Percentiles rank a stretch among this genome's conserved stretches.
These are phyloP conservation scores for Botrytis deweyae DNA, from an alignment of 2,329 filamentous ascomycete genomes.

Conservation along the genomic window DNA sequence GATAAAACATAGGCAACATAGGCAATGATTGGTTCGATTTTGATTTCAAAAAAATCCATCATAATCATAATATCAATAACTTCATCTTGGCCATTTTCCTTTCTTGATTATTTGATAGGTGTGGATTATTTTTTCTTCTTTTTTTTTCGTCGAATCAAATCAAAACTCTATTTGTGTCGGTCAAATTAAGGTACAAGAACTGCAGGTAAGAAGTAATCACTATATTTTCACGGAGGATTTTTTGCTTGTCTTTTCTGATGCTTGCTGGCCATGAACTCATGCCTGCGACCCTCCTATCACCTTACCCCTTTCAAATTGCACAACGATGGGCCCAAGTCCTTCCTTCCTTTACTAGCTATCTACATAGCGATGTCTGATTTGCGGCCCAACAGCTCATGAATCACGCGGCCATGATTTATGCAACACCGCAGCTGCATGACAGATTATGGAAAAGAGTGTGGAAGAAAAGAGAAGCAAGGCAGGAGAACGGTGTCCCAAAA, in stretches of 20 bases:
- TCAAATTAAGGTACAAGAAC: slow-evolving; percentile 13
- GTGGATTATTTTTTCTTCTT: neutral
- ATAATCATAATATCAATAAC: neutral
- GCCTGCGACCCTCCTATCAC: neutral
- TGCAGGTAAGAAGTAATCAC: slow-evolving; percentile 2
- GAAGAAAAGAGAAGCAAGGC: slow-evolving; percentile 14
- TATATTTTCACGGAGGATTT: slow-evolving; percentile 4
- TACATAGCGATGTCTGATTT: slow-evolving; percentile 18
- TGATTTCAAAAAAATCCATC: neutral
- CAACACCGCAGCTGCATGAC: slow-evolving; percentile 23
- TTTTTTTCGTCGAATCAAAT: neutral
- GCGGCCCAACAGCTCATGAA: slow-evolving; percentile 21
- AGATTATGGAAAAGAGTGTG: slow-evolving; percentile 13
- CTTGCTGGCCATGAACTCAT: slow-evolving; percentile 14
- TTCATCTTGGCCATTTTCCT: neutral
- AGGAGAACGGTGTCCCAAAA: slow-evolving; percentile 12
- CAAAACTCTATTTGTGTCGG: neutral
- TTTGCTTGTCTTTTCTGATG: slow-evolving; percentile 1
- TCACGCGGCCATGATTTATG: slow-evolving; percentile 21
- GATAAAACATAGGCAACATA: neutral
- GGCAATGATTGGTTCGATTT: neutral
- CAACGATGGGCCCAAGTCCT: slow-evolving; percentile 18
- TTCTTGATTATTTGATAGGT: neutral
- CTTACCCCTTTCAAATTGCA: slow-evolving; percentile 6
- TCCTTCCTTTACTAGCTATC: slow-evolving; percentile 21